These are phyloP conservation scores for Thelonectria rubi DNA, from an alignment of 2,329 filamentous ascomycete species.

Conservation along the genomic window DNA sequence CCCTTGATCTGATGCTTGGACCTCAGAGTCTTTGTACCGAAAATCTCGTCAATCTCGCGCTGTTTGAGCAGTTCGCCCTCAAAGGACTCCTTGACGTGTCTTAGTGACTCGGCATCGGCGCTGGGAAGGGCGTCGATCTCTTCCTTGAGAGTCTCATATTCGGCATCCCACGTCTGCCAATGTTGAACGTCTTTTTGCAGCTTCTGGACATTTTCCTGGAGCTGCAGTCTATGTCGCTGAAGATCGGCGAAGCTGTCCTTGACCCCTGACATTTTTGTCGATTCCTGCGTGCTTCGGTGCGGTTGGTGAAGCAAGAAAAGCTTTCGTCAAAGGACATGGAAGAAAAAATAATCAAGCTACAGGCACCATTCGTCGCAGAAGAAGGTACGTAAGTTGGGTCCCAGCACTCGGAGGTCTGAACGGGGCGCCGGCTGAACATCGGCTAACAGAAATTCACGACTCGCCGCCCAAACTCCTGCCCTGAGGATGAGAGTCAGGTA, in stretches of 20 bases:
- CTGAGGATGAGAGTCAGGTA: neutral
- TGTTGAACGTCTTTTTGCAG: conserved; percentile 80
- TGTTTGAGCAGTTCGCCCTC: conserved; percentile 70
- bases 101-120: conserved; percentile 59
- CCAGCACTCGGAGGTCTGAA: neutral
- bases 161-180: conserved; percentile 91
- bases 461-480: neutral
- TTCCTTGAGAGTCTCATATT: conserved; percentile 90
- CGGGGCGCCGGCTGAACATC: conserved; percentile 37
- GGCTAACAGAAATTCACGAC: conserved; percentile 33
- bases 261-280: conserved; percentile 50
- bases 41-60: conserved; percentile 62
- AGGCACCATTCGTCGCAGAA: neutral
- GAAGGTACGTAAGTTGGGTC: too few species aligned
- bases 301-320: neutral
- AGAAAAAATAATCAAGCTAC: conserved; percentile 17
- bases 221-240: conserved; percentile 76
- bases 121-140: conserved; percentile 71
- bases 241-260: conserved; percentile 70
- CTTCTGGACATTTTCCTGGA: conserved; percentile 77
- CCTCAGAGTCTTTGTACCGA: conserved; percentile 43
- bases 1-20: conserved; percentile 64
- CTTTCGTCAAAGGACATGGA: neutral
- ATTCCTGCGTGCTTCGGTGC: conserved; percentile 19
- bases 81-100: conserved; percentile 65